phyloP scores from a whole-genome alignment of 1,284 basidiomycete species.

The Chalciporus piperatoides region DNA sequence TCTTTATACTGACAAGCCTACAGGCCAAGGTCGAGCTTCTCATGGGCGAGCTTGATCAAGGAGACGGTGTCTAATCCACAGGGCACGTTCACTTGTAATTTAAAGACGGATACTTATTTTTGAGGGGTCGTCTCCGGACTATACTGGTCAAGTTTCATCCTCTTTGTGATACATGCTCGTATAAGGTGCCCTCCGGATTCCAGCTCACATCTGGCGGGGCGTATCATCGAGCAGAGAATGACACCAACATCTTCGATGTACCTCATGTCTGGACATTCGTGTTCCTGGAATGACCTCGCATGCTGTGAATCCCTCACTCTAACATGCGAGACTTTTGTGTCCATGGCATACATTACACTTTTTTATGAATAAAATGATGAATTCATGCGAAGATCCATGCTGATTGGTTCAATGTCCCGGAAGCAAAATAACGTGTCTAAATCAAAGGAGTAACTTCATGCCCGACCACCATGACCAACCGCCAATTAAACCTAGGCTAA shows the following conservation, averaged over 20 bases:
- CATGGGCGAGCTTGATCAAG: constrained; percentile 57
- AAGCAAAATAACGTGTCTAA: background rate
- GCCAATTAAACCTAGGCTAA: constrained; percentile 51
- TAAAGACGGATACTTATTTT: background rate
- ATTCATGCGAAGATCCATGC: background rate
- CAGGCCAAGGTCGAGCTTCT: constrained; percentile 67
- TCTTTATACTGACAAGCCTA: constrained; percentile 6
- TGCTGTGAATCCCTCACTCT: constrained; percentile 6
- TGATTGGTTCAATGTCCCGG: background rate
- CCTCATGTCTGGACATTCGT: background rate
- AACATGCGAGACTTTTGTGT: constrained; percentile 3
- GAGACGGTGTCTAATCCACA: constrained; percentile 44
- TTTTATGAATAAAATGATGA: background rate
- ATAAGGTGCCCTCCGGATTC: constrained; percentile 74
- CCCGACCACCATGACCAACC: constrained; percentile 59
- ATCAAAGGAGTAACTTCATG: constrained; percentile 43
- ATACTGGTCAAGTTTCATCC: background rate
- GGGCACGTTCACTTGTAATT: constrained; percentile 4
- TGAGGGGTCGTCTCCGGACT: background rate
- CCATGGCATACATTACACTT: constrained; percentile 17
- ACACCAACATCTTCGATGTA: constrained; percentile 3
- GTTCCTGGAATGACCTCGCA: background rate
- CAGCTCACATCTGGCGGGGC: constrained; percentile 63
- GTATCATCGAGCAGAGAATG: constrained; percentile 77
- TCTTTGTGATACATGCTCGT: constrained; percentile 48